Conservation (phyloP, 495 filamentous ascomycete genomes). For the Neurospora sp. region DNA sequence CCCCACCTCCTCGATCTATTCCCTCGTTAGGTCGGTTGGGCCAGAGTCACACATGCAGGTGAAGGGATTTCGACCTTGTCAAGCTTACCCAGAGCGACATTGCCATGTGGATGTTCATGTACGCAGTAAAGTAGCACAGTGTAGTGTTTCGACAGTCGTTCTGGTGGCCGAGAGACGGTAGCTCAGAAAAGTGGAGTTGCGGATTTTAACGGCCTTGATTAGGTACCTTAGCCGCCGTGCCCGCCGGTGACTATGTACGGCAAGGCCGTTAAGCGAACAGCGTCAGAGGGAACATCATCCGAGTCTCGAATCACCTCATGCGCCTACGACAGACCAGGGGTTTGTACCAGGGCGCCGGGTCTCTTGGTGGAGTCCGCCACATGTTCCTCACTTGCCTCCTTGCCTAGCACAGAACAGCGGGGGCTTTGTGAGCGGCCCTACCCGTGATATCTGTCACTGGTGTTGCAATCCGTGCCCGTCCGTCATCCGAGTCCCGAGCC, state of each 20-base stretch:
- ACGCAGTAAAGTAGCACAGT: background rate
- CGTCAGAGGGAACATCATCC: background rate
- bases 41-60: background rate
- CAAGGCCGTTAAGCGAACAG: background rate
- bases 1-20: background rate
- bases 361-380: background rate
- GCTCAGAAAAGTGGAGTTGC: background rate
- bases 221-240: background rate
- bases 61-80: background rate
- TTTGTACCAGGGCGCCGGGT: background rate
- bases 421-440: background rate
- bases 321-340: background rate
- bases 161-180: background rate
- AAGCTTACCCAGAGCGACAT: background rate
- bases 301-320: background rate
- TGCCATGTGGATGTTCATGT: background rate
- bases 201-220: background rate
- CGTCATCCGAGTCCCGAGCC: background rate
- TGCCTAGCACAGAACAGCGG: background rate
- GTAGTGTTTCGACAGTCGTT: background rate
- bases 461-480: background rate
- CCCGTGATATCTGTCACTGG: background rate
- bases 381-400: background rate
- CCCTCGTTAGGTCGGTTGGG: background rate
- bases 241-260: background rate